Evolutionary conservation across 345 rosid genomes (phyloP), one percentile per base, ranked within the genome.

Genomic region (Iberis pinnata): DNA sequence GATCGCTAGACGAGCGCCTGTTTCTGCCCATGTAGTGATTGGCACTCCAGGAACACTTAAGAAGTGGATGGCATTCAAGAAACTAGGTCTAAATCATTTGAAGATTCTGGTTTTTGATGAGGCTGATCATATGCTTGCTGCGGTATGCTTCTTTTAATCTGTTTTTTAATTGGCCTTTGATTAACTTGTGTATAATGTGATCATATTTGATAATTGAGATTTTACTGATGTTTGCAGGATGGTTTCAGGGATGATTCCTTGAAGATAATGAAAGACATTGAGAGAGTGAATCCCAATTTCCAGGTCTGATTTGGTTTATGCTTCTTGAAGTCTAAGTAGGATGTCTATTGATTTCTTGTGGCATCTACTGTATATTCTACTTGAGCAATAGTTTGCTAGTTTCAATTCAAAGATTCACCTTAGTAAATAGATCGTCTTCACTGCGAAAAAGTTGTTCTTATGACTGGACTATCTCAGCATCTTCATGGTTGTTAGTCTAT

Each of bases 111-210:
- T 92, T 48, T 92, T 88, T 72, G 97, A 92, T 63, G 97, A 88
- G 73, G 98, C 97, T 47, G 98, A 92, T 75, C 97, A 85, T 68
- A 92, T 92, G 98, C 72, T 92, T 56, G 90, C 88, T 52, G 78
- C 80, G 77, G 98, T 92, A 70, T 36, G 53, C 45, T 56, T 27
- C 1, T 50, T 4, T n/a, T n/a, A n/a, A 37, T 45, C 18, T 42
- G 8, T 42, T 36, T 31, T 49, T 24, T 32, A 14, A 3, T 43
- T 20, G 27, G 5, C 32, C 29, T 22, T 41, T 59, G 18, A 16
- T 36, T 12, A 33, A 22, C 18, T 4, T 56, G n/a, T n/a, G n/a
- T 18, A 11, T 18, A 2, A 4, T 39, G 37, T 64, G 8, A 32
- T 27, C 14, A 2, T 39, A 13, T 12, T 29, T 7, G 33, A 41